These are phyloP conservation scores for Cruciata laevipes DNA, from an alignment of 257 asterid species.

Conservation along the genomic window DNA sequence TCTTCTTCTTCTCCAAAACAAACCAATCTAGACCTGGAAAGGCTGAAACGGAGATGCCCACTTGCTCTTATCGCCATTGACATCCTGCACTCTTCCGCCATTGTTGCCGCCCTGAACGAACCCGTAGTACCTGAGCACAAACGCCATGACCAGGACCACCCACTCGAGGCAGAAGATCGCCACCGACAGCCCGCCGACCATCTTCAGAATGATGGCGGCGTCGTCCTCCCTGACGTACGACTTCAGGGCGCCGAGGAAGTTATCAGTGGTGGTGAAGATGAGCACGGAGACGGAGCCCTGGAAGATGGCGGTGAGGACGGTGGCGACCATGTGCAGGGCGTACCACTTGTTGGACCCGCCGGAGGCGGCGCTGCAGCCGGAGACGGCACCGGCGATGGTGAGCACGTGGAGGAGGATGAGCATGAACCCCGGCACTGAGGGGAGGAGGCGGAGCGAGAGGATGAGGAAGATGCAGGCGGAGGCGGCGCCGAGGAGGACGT, in stretches of 20 bases:
- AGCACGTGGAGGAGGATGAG: conserved; percentile 68
- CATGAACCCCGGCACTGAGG: conserved; percentile 48
- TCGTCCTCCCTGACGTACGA: conserved; percentile 27
- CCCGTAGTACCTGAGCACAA: conserved; percentile 31
- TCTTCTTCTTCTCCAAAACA: neutral
- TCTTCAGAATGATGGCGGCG: conserved; percentile 26
- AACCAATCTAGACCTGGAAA: conserved; percentile 22
- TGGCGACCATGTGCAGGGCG: conserved; percentile 33
- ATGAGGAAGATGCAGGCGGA: conserved; percentile 73
- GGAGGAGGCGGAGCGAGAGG: conserved; percentile 68
- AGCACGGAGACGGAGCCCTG: conserved; percentile 39
- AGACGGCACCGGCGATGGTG: conserved; percentile 58
- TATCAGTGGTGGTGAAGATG: conserved; percentile 23
- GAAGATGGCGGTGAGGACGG: conserved; percentile 33
- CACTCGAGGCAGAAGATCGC: conserved; percentile 32
- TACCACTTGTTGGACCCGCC: conserved; percentile 24
- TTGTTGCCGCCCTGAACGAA: conserved; percentile 22
- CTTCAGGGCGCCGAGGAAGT: conserved; percentile 21
- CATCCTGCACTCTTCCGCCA: conserved; percentile 23
- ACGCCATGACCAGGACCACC: conserved; percentile 32
- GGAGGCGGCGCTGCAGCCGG: conserved; percentile 41
- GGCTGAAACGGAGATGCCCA: conserved; percentile 26
- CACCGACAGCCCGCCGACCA: conserved; percentile 31
- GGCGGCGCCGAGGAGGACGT: conserved; percentile 62
- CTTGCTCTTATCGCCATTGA: conserved; percentile 9